Evolutionary conservation across 257 asterid species (phyloP).

Genomic region (Fraxinus excelsior): DNA sequence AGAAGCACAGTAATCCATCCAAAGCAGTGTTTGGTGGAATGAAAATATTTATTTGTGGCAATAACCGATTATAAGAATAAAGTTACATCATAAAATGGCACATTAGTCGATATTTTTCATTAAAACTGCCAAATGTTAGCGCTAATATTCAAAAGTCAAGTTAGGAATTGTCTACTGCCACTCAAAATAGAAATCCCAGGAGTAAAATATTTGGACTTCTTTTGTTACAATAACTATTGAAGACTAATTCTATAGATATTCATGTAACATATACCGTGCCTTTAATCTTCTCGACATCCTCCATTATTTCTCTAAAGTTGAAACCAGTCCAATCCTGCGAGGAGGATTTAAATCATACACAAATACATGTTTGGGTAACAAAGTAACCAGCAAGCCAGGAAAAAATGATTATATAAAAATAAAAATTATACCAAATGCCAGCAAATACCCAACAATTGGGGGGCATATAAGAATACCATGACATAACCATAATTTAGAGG

Average conservation of each 20-base stretch:
- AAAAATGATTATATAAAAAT: constrained; percentile 9
- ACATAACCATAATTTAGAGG: constrained; percentile 2
- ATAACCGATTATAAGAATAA: constrained; percentile 9
- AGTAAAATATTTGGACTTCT: neutral
- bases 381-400: constrained; percentile 12
- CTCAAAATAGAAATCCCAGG: neutral
- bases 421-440: constrained; percentile 3
- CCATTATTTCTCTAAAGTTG: constrained; percentile 89
- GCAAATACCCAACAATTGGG: constrained; percentile 3
- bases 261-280: constrained; percentile 76
- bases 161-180: neutral
- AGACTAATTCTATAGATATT: constrained; percentile 19
- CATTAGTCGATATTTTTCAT: neutral
- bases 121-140: neutral
- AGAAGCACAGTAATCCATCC: neutral
- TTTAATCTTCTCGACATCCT: constrained; percentile 97
- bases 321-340: constrained; percentile 98
- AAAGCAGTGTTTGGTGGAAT: neutral
- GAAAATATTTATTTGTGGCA: neutral
- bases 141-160: neutral
- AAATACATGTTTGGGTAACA: constrained; percentile 9
- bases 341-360: constrained; percentile 29
- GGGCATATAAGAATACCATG: neutral
- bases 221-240: neutral
- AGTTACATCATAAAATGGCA: constrained; percentile 5